Evolutionary conservation across 2,329 filamentous ascomycete species (phyloP), one percentile per base, ranked within the genome.

Genomic region (Xylariaceae sp.): DNA sequence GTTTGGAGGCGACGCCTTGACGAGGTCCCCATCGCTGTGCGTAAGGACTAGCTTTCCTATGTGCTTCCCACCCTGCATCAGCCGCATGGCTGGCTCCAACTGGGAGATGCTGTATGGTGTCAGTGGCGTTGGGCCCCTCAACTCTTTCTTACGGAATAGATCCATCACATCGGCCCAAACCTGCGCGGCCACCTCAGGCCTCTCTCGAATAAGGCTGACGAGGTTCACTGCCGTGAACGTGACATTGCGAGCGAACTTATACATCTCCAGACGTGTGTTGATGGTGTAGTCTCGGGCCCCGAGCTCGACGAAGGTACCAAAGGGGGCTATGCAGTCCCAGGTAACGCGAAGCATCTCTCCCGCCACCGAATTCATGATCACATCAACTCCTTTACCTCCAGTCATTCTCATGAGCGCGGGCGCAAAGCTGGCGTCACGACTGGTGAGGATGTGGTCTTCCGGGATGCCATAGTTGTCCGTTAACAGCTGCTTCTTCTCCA

Each of bases 291-390:
- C 57, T 1, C 20, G 16, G 26, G 51, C 53, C 2, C 57, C 57
- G 10, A 60, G 40, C 32, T 60, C 57, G 5, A 60, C 45, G 18
- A 56, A 54, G 3, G 47, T 23, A 5, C 54, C 47, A 2, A 37
- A 21, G 0, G 44, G 48, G 4, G 54, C 54, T 1, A 62, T n/a
- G 5, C 40, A 50, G 7, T 48, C 41, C 60, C 50, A 56, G 1
- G 58, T 53, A 3, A 51, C 55, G 6, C 26, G 3, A 4, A 61
- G 49, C 7, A 7, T 37, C 12, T 50, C 20, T 1, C 59, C 62
- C 1, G 60, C 32, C 0, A 65, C 40, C 2, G 57, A 60, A 20
- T 62, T 65, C 7, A 62, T 26, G 12, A 66, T 56, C 3, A 64
- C 41, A 14, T 66, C 62, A 18, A 65, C 57, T 2, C 64, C 62